Percentiles rank a stretch among this genome's conserved stretches.
These are phyloP conservation scores for Pascua sp. DNA, from an alignment of 1,284 basidiomycete species.

Conservation along the genomic window DNA sequence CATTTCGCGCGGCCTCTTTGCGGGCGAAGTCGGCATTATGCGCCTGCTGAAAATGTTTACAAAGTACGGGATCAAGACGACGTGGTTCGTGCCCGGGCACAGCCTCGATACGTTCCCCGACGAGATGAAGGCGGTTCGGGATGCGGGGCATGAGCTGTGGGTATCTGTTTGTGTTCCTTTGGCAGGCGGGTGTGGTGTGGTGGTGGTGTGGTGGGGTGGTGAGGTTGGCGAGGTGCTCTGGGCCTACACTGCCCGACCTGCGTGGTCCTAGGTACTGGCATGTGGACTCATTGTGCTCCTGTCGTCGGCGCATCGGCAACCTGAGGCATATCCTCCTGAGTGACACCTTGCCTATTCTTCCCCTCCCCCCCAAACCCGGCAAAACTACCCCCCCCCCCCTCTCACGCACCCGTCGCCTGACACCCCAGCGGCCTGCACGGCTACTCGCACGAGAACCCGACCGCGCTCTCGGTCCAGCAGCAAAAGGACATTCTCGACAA, in stretches of 20 bases:
- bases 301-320: no score
- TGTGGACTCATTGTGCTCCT: no score
- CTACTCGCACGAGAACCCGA: conserved; percentile 72
- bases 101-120: conserved; percentile 50
- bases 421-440: conserved; percentile 60
- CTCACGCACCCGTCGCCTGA: background rate
- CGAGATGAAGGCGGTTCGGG: conserved; percentile 48
- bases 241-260: no score
- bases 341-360: no score
- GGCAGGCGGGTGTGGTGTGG: no score
- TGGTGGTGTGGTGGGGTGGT: no score
- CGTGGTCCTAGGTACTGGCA: no score
- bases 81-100: conserved; percentile 65
- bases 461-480: conserved; percentile 61
- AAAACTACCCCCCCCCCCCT: background rate
- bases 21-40: conserved; percentile 67
- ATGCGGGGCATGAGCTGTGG: conserved; percentile 51
- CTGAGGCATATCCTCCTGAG: no score
- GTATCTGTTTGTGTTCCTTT: conserved; percentile 16
- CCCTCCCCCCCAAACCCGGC: background rate
- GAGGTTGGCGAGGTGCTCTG: background rate
- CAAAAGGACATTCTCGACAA: conserved; percentile 69
- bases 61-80: conserved; percentile 66
- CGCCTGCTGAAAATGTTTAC: conserved; percentile 67
- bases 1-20: conserved; percentile 48